Base-by-base conservation (phyloP, 768 basidiomycete species). In the Suillus subaureus region DNA sequence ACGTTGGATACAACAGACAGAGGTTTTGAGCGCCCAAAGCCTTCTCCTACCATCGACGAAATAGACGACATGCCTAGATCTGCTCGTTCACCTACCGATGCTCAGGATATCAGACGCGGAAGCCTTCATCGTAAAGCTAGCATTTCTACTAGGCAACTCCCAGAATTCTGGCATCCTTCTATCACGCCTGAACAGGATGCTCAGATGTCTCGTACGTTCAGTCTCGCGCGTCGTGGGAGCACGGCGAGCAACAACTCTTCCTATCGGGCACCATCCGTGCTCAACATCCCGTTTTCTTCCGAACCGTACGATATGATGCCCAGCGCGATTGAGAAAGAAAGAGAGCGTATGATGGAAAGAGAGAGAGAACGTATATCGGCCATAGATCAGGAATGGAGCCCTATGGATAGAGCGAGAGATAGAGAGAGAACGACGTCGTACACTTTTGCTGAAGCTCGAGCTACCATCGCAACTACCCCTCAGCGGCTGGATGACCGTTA, bases 91-190 rank as follows among this genome's bases (percentile, higher is more conserved):
- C 55, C 74, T 39, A 64, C 65, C 47, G 70, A 72, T 70, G 64
- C 65, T 16, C 68, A 69, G 58, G 70, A 75, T 58, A 63, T 66
- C n/a, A 73, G 73, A 66, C 68, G 57, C 35, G 72, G 70, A 49
- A 71, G 74, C 61, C 72, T 78, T 35, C 72, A 71, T 21, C 73
- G 75, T 40, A 73, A 81, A 55, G 76, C 78, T 15, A 76, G 78
- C 65, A 74, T 70, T 70, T 78, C 15, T 73, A 73, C 60, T 70
- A 77, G 64, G 71, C 80, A 64, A 71, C 72, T 75, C 1, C 83
- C 81, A 16, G 83, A 85, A 64, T 72, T 85, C 37, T 86, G 86
- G 85, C 83, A 79, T 43, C 84, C 85, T 3, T 71, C 80, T 0
- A 78, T 81, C 23, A 78, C 82, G 1, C 78, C 81, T 1, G 80